Conservation (phyloP, 1,284 basidiomycete species). For the Pseudozyma pruni region DNA sequence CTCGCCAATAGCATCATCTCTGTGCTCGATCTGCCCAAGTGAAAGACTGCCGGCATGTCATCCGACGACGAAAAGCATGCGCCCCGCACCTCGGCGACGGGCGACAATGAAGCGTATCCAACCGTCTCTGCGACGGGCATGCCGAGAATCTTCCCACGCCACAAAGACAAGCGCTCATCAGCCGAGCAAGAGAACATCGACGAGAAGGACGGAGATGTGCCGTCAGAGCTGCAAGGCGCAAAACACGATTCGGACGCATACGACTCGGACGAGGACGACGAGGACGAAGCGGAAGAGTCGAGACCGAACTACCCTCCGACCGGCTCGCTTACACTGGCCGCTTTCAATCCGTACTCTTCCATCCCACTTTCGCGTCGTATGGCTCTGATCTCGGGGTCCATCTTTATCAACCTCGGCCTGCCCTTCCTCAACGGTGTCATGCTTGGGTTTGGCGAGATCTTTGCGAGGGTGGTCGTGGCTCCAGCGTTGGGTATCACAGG, state of each 20-base stretch:
- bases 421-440: constrained; percentile 98
- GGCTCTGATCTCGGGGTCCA: constrained; percentile 75
- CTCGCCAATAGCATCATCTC: constrained; percentile 30
- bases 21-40: constrained; percentile 20
- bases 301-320: constrained; percentile 45
- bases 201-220: constrained; percentile 30
- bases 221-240: constrained; percentile 11
- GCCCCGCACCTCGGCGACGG: constrained; percentile 17
- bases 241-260: constrained; percentile 5
- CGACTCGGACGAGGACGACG: constrained; percentile 12
- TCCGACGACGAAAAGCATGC: constrained; percentile 24
- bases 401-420: constrained; percentile 90
- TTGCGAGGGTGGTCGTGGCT: constrained; percentile 85
- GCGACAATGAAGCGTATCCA: constrained; percentile 34
- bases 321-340: constrained; percentile 59
- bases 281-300: constrained; percentile 6
- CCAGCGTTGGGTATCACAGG: constrained; percentile 57
- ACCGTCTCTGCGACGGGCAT: constrained; percentile 59
- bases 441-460: constrained; percentile 97
- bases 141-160: constrained; percentile 50
- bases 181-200: constrained; percentile 22
- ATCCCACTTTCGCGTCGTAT: constrained; percentile 46
- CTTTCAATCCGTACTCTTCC: constrained; percentile 49
- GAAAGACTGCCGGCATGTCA: neutral
- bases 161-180: constrained; percentile 29